Evolutionary conservation across 2,329 filamentous ascomycete species (phyloP), one percentile per base, ranked within the genome.

Genomic region (Calonectria hongkongensis): DNA sequence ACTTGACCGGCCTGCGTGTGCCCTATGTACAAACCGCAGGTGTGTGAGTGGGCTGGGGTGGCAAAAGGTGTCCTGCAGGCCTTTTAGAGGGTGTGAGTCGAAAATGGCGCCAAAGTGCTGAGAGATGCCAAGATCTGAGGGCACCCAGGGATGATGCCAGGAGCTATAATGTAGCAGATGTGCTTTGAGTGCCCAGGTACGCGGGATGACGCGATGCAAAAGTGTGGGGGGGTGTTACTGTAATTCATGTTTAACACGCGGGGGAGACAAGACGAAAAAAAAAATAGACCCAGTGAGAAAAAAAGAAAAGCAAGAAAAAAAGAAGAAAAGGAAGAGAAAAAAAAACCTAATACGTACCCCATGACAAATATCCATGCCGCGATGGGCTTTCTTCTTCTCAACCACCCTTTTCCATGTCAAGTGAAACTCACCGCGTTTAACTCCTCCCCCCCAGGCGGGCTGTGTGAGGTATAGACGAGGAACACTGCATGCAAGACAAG

Each of bases 181-280:
- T 60, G 69, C 51, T 45, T 71, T 72, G 60, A 66, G 70, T 66
- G 73, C 56, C 77, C 71, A 74, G 73, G 65, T 73, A 72, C 69
- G 77, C 69, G 77, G 77, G 77, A 79, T 79, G 71, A 73, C 65
- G 74, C 73, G 68, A 74, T 78, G 58, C 64, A 41, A 58, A 39
- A 58, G 28, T 71, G 33, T 77, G 76, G 74, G 76, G 41, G 65
- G 45, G 28, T 43, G 54, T 39, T 51, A 30, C 51, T 48, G 54
- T 45, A 30, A 63, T 66, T 45, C 43, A 45, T 63, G 67, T 58
- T 58, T 33, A 58, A 58, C 54, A 58, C 54, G 48, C 33, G 51
- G 36, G 45, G 68, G 56, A 70, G 58, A 48, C 25, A 54, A 47
- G 56, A 43, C 16, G n/a, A 15, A 41, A 58, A 58, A 58, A 58